A percentile compares a stretch with the other conserved stretches of the same genome.
phyloP scores from a whole-genome alignment of 495 filamentous ascomycete species.

The Neurospora tetrasperma region DNA sequence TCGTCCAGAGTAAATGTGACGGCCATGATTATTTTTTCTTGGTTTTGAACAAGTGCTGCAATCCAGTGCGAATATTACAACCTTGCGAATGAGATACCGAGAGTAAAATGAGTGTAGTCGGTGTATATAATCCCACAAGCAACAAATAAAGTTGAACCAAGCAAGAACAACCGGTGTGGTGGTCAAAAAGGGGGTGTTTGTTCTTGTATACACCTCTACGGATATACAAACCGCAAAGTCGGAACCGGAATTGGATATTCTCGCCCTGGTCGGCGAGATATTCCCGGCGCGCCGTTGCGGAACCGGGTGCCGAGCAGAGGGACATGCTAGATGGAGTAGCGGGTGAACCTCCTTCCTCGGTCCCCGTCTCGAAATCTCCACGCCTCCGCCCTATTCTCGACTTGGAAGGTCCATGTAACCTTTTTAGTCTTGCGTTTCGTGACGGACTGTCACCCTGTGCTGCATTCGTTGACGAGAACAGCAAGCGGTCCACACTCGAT shows the following conservation, averaged over 20 bases:
- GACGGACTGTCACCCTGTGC: neutral
- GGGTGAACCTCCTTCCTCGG: neutral
- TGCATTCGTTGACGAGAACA: neutral
- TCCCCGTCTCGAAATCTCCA: neutral
- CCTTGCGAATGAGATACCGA: too few species aligned
- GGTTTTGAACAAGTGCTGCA: neutral
- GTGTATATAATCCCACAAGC: neutral
- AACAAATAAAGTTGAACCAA: neutral
- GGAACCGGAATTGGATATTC: neutral
- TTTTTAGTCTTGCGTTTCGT: too few species aligned
- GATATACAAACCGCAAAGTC: neutral
- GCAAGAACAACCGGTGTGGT: neutral
- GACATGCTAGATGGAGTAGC: neutral
- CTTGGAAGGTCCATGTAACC: neutral
- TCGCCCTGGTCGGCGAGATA: neutral
- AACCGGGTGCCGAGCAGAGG: neutral
- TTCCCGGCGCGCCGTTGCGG: neutral
- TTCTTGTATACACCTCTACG: neutral
- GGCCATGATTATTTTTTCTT: conserved; percentile 1
- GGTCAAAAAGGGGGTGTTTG: neutral
- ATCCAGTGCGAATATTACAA: too few species aligned
- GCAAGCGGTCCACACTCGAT: neutral
- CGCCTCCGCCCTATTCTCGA: neutral
- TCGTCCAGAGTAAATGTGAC: conserved; percentile 31
- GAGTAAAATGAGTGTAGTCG: neutral